These are phyloP conservation scores for Lathyrus oleraceus DNA, from an alignment of 306 rosid genomes.

Conservation along the genomic window DNA sequence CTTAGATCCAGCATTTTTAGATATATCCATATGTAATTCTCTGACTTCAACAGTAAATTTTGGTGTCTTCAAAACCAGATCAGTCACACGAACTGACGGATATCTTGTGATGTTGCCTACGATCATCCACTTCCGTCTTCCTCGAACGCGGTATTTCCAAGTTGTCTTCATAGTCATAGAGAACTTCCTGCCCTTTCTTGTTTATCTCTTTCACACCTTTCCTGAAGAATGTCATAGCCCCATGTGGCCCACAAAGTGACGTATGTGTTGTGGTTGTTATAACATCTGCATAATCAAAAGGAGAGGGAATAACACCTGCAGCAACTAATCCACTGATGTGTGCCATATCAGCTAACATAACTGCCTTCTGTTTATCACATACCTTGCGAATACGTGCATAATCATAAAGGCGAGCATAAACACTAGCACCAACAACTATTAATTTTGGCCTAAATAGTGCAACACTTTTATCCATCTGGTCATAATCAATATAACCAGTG, in stretches of 20 bases:
- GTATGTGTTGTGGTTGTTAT: slow-evolving; percentile 94
- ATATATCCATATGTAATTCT: slow-evolving; percentile 78
- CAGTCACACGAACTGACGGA: slow-evolving; percentile 83
- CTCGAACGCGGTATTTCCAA: no score
- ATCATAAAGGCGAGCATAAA: slow-evolving; percentile 95
- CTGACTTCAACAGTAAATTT: slow-evolving; percentile 77
- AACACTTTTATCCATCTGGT: slow-evolving; percentile 98
- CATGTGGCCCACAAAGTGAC: slow-evolving; percentile 97
- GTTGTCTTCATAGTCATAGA: no score
- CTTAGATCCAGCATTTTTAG: slow-evolving; percentile 71
- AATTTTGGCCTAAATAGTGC: slow-evolving; percentile 91
- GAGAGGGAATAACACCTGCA: slow-evolving; percentile 96
- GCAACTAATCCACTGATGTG: slow-evolving; percentile 98
- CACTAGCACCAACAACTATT: slow-evolving; percentile 98
- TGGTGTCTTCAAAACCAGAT: slow-evolving; percentile 87
- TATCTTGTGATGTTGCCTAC: slow-evolving; percentile 85
- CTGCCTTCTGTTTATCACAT: slow-evolving; percentile 91
- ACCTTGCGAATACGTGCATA: slow-evolving; percentile 95
- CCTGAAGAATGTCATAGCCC: slow-evolving; percentile 93
- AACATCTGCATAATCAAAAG: slow-evolving; percentile 95
- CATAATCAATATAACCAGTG: slow-evolving; percentile 93
- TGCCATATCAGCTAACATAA: slow-evolving; percentile 97
- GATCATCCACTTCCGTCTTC: no score
- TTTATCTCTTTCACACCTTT: slow-evolving; percentile 84
- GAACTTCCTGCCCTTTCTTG: slow-evolving; percentile 92